phyloP scores from a whole-genome alignment of 1,284 basidiomycete genomes.

The Fomitopsis betulina region DNA sequence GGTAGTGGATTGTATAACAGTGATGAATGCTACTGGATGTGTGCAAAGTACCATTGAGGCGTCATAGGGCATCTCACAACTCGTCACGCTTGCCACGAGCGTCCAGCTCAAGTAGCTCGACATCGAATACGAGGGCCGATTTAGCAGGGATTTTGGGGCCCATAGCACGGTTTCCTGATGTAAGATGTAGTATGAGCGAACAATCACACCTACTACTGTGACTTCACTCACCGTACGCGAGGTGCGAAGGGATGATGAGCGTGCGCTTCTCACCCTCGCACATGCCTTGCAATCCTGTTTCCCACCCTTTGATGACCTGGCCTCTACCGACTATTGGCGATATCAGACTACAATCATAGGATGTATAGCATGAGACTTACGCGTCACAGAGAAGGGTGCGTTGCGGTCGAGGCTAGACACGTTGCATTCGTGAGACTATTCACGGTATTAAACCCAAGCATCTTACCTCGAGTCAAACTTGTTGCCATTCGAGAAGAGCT shows the following conservation, averaged over 20 bases:
- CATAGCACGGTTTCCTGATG: conserved; percentile 68
- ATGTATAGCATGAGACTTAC: conserved; percentile 36
- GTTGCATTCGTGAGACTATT: not conserved
- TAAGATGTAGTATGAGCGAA: not conserved
- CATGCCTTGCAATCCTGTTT: conserved; percentile 78
- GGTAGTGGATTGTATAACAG: not conserved
- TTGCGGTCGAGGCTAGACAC: conserved; percentile 56
- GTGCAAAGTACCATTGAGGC: not conserved
- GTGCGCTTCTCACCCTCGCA: conserved; percentile 88
- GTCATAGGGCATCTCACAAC: conserved; percentile 23
- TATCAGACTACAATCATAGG: not conserved
- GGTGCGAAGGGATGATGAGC: conserved; percentile 76
- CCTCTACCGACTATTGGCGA: conserved; percentile 61
- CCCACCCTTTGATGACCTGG: conserved; percentile 84
- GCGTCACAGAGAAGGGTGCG: conserved; percentile 61
- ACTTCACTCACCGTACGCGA: conserved; percentile 73
- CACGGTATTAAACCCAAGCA: not conserved
- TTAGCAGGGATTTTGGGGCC: conserved; percentile 78
- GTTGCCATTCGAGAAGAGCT: conserved; percentile 60
- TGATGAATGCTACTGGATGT: not conserved
- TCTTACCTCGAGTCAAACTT: conserved; percentile 82
- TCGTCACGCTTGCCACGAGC: conserved; percentile 31
- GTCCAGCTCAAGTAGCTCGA: conserved; percentile 66
- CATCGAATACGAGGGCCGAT: conserved; percentile 86
- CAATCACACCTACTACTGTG: not conserved